Evolutionary conservation across 495 filamentous ascomycete genomes (phyloP).

Genomic region (Xylaria intraflava): DNA sequence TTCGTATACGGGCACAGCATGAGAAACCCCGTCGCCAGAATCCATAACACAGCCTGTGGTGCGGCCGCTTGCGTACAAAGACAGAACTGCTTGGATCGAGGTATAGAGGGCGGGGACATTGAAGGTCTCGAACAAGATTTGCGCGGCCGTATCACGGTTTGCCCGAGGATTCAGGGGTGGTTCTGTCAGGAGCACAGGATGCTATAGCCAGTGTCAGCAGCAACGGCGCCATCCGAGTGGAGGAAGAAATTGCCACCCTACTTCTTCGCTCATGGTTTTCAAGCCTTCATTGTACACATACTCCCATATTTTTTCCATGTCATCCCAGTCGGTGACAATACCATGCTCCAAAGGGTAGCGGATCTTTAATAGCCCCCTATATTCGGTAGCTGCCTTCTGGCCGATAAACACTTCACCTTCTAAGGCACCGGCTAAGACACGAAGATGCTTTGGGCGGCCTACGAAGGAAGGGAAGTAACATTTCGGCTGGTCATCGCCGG

Average conservation of each 20-base stretch:
- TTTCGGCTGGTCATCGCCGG: slow-evolving; percentile 90
- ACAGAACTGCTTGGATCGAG: slow-evolving; percentile 94
- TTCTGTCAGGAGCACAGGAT: slow-evolving; percentile 94
- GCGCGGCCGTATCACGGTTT: slow-evolving; percentile 93
- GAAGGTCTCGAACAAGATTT: slow-evolving; percentile 98
- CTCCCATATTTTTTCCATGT: slow-evolving; percentile 99
- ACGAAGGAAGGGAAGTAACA: slow-evolving; percentile 98
- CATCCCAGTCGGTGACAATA: slow-evolving; percentile 98
- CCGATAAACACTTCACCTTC: slow-evolving; percentile 98
- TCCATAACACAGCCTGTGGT: slow-evolving; percentile 96
- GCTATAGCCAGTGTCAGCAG: slow-evolving; percentile 41
- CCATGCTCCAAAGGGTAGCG: slow-evolving; percentile 93
- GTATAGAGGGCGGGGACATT: slow-evolving; percentile 95
- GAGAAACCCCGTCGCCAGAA: slow-evolving; percentile 92
- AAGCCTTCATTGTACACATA: slow-evolving; percentile 58
- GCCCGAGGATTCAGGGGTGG: slow-evolving; percentile 91
- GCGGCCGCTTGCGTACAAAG: slow-evolving; percentile 90
- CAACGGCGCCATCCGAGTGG: slow-evolving; percentile 7
- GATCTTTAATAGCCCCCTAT: slow-evolving; percentile 90
- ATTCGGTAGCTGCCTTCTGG: slow-evolving; percentile 77
- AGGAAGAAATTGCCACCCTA: slow-evolving; percentile 32
- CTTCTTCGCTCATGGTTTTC: slow-evolving; percentile 95
- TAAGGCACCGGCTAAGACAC: slow-evolving; percentile 88
- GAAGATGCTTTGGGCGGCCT: slow-evolving; percentile 91
- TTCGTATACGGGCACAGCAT: slow-evolving; percentile 96